Base-by-base conservation (phyloP, 2,329 filamentous ascomycete genomes). In the Botrytis sinoallii region DNA sequence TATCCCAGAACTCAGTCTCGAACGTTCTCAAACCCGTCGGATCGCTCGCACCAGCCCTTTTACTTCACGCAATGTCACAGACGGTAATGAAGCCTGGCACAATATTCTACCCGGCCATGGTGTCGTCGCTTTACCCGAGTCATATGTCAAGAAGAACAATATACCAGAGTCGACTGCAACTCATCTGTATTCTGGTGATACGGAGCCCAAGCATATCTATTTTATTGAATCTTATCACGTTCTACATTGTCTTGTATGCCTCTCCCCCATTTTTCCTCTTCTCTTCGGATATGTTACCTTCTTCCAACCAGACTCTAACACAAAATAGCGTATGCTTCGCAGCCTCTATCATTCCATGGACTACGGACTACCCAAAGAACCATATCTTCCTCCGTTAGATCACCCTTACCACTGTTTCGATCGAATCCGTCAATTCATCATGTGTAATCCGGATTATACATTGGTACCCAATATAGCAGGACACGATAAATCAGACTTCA, bases 401-500 rank as follows among this genome's bases (percentile, higher is more conserved):
- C 73, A 74, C 22, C 42, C 60, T 5, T 63, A 68, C n/a, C 74
- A 75, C 52, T 75, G 74, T 64, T 46, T 75, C 6, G 74, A 75
- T 3, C 48, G 52, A 14, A 29, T 75, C 14, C 71, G 74, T 20
- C 71, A 73, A 66, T 69, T 70, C 40, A 60, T 75, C 20, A 73
- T 75, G 67, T 75, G 74, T 68, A 71, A 52, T 35, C 71, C 74
- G 0, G 71, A 73, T 57, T 70, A 74, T n/a, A 71, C 69, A n/a
- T 25, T 70, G 9, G 61, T 71, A 10, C 57, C 68, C n/a, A 67
- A 69, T 29, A 22, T 69, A n/a, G 52, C 44, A 35, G 66, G 66
- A 55, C 48, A 69, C 20, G 35, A 9, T 16, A 59, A 59, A n/a
- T 29, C 66, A 8, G 66, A 57, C 29, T 69, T 22, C 8, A 35